A percentile compares a stretch with the other conserved stretches of the same genome.
These are phyloP conservation scores for Musa schizocarpa DNA, from an alignment of 176 grass and related monocot genomes.

Conservation along the genomic window DNA sequence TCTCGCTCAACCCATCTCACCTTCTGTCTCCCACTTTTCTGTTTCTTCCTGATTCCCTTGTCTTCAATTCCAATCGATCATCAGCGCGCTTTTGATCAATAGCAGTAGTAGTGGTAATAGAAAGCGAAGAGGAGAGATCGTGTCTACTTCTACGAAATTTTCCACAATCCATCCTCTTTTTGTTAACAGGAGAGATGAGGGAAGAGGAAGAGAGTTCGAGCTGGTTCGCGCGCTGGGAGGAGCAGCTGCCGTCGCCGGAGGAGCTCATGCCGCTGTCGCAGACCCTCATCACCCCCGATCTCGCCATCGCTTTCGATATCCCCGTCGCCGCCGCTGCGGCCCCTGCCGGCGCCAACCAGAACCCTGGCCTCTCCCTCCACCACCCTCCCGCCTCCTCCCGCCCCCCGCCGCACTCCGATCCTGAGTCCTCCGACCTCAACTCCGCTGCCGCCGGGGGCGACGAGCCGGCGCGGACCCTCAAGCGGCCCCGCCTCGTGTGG, in stretches of 20 bases:
- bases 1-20: neutral
- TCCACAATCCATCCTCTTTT: too few species aligned
- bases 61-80: neutral
- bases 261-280: slow-evolving; percentile 16
- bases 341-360: neutral
- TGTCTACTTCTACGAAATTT: too few species aligned
- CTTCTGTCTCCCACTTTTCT: neutral
- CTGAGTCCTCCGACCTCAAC: neutral
- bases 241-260: slow-evolving; percentile 13
- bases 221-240: slow-evolving; percentile 12
- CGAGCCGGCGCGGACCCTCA: neutral
- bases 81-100: too few species aligned
- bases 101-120: too few species aligned
- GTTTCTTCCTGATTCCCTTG: neutral
- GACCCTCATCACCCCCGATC: slow-evolving; percentile 15
- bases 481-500: slow-evolving; percentile 8
- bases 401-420: neutral
- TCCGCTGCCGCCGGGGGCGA: neutral
- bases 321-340: neutral
- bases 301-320: slow-evolving; percentile 20
- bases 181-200: neutral
- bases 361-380: neutral
- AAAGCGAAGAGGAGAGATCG: too few species aligned
- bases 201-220: neutral
- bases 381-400: neutral